phyloP scores from a whole-genome alignment of 257 asterid species.

The Ophiorrhiza pumila region DNA sequence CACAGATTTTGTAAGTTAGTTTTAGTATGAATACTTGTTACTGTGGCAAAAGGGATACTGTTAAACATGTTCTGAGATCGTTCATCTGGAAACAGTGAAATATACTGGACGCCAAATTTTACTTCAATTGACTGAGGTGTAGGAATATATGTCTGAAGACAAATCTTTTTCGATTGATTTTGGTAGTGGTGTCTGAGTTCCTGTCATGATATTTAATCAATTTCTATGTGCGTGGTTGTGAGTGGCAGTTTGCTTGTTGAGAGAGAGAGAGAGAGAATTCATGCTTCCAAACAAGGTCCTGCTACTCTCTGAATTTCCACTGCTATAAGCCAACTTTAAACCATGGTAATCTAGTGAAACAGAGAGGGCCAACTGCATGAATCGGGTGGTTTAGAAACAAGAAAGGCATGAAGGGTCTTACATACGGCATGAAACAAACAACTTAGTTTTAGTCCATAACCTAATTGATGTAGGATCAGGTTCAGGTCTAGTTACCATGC shows the following conservation, averaged over 20 bases:
- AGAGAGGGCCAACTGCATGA: conserved; percentile 24
- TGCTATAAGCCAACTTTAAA: neutral
- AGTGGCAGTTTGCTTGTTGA: neutral
- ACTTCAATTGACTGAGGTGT: neutral
- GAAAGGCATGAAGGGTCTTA: conserved; percentile 25
- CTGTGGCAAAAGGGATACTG: neutral
- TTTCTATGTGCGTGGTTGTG: neutral
- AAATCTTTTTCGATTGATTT: neutral
- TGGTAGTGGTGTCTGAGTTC: neutral
- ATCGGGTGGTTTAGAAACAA: conserved; percentile 23
- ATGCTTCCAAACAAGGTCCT: neutral
- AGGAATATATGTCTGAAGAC: neutral
- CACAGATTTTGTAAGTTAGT: neutral
- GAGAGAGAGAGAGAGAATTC: neutral
- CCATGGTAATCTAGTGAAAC: neutral
- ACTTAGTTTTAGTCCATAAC: conserved; percentile 9
- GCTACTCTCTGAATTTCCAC: neutral
- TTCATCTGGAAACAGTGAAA: neutral
- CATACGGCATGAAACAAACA: conserved; percentile 11
- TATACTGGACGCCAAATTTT: neutral
- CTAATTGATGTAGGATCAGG: conserved; percentile 6
- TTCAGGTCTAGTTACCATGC: neutral
- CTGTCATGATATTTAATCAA: neutral
- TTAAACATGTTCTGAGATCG: neutral
- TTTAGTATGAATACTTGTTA: neutral